A percentile compares a stretch with the other conserved stretches of the same genome.
These are phyloP conservation scores for Ceraceosorus guamensis DNA, from an alignment of 1,284 basidiomycete genomes.

Conservation along the genomic window DNA sequence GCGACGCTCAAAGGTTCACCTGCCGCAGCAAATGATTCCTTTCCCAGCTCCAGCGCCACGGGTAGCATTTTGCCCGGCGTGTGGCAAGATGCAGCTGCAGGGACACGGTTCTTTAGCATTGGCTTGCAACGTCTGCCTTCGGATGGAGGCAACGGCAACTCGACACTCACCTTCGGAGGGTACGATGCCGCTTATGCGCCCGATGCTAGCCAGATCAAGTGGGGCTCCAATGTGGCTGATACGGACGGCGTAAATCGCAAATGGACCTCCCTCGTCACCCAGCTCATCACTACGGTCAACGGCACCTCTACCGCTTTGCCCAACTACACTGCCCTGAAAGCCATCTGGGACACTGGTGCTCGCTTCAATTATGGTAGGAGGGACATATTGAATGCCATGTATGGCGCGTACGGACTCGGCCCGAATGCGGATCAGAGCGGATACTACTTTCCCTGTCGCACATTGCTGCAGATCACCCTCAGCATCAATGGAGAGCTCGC, in stretches of 20 bases:
- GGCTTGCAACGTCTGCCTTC: slow-evolving; percentile 36
- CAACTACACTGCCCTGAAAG: slow-evolving; percentile 18
- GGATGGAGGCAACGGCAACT: slow-evolving; percentile 34
- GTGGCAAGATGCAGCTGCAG: slow-evolving; percentile 21
- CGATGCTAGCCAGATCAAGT: slow-evolving; percentile 11
- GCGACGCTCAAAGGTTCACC: slow-evolving; percentile 18
- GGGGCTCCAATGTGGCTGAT: slow-evolving; percentile 20
- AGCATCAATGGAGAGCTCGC: slow-evolving; percentile 21
- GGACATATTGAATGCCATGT: slow-evolving; percentile 30
- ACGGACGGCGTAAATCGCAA: slow-evolving; percentile 27
- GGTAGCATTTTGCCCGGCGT: slow-evolving; percentile 32
- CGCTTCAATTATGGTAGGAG: slow-evolving; percentile 29
- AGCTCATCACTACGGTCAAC: slow-evolving; percentile 20
- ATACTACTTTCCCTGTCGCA: slow-evolving; percentile 36
- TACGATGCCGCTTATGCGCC: slow-evolving; percentile 27
- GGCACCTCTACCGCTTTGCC: slow-evolving; percentile 17
- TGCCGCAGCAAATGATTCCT: slow-evolving; percentile 14
- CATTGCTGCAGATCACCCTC: slow-evolving; percentile 33
- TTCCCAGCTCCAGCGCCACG: slow-evolving; percentile 18
- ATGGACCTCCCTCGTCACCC: slow-evolving; percentile 26
- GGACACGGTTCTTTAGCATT: slow-evolving; percentile 25
- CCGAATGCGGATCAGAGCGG: slow-evolving; percentile 24
- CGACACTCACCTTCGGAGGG: slow-evolving; percentile 29
- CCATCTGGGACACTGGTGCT: slow-evolving; percentile 29
- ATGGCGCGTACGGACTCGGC: slow-evolving; percentile 36